Conservation (phyloP, 2,329 filamentous ascomycete species). For the Parastagonospora nodorum region DNA sequence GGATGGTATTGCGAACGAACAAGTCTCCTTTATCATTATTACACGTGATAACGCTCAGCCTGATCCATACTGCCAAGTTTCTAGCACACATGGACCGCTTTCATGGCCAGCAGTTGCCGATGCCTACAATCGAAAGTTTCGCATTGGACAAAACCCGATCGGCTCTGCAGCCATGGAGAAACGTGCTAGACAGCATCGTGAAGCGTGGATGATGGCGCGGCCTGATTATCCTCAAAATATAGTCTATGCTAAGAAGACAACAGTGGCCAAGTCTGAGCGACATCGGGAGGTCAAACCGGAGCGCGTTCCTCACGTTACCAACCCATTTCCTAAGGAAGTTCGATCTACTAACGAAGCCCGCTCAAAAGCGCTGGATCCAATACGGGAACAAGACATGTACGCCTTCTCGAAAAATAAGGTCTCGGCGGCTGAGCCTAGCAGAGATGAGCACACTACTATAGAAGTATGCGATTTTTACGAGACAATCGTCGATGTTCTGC, state of each 20-base stretch:
- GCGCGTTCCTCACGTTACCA: not conserved
- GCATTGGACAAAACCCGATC: not conserved
- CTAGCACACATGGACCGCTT: constrained; percentile 8
- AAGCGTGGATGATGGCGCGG: constrained; percentile 5
- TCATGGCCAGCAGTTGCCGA: constrained; percentile 8
- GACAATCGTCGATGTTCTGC: not conserved
- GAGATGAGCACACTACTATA: not conserved
- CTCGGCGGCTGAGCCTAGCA: not conserved
- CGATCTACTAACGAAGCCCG: constrained; percentile 1
- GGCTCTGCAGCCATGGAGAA: constrained; percentile 16
- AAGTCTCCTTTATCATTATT: constrained; percentile 15
- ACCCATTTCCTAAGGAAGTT: not conserved
- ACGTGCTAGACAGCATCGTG: constrained; percentile 9
- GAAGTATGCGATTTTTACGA: constrained; percentile 3
- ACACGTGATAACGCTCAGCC: constrained; percentile 18
- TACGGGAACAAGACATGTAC: constrained; percentile 8
- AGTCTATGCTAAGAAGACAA: constrained; percentile 7
- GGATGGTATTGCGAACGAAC: constrained; percentile 1
- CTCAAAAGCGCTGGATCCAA: constrained; percentile 6
- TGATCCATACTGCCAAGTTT: constrained; percentile 9
- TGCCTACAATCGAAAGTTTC: constrained; percentile 12
- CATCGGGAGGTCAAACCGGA: not conserved
- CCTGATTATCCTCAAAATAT: constrained; percentile 10
- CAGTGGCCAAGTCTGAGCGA: not conserved
- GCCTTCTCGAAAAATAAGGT: not conserved